Evolutionary conservation across 768 basidiomycete genomes (phyloP).

Genomic region (Lepiota venenata): DNA sequence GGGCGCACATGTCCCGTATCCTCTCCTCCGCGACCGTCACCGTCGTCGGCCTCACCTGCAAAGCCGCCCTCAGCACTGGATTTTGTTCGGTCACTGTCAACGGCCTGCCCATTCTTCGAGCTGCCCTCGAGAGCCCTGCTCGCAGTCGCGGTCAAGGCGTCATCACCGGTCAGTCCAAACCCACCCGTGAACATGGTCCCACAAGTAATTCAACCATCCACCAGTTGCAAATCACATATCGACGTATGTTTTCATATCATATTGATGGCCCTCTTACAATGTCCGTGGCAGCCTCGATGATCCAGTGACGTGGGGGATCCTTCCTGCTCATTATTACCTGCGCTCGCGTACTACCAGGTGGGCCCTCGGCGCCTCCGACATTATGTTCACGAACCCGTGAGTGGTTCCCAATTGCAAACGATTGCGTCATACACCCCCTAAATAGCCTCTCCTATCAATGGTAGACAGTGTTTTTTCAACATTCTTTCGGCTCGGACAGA

Average conservation of each 20-base stretch:
- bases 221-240: constrained; percentile 93
- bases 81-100: constrained; percentile 66
- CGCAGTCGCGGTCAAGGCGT: constrained; percentile 57
- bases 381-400: constrained; percentile 93
- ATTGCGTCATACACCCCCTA: not conserved
- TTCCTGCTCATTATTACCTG: constrained; percentile 63
- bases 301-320: constrained; percentile 83
- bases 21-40: constrained; percentile 61
- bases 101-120: constrained; percentile 62
- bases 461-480: constrained; percentile 68
- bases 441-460: constrained; percentile 14
- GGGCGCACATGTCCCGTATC: constrained; percentile 31
- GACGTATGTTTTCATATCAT: constrained; percentile 49
- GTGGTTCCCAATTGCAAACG: constrained; percentile 21
- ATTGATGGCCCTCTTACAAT: constrained; percentile 3
- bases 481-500: constrained; percentile 89
- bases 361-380: constrained; percentile 90
- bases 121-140: constrained; percentile 51
- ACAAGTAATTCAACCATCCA: constrained; percentile 8
- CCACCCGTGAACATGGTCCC: constrained; percentile 3
- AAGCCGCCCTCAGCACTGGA: constrained; percentile 67
- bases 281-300: constrained; percentile 63
- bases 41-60: constrained; percentile 73
- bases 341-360: constrained; percentile 68
- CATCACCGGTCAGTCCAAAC: constrained; percentile 56